Percentiles rank a stretch among this genome's conserved stretches.
Conservation (phyloP, 805 yeast genomes). For the Jamesozyma lodderae region DNA sequence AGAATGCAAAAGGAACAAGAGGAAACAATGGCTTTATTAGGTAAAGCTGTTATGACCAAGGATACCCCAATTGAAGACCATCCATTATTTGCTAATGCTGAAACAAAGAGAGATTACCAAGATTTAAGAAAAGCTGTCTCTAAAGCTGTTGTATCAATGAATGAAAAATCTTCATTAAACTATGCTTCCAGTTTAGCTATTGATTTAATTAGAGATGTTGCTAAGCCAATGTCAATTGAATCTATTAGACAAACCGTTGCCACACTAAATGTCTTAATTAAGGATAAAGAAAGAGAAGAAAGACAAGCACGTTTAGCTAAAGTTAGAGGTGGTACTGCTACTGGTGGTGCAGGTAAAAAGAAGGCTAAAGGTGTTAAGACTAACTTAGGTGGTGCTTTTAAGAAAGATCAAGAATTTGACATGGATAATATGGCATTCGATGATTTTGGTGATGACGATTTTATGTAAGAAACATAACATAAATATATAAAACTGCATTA, state of each 20-base stretch:
- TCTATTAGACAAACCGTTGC: constrained; percentile 77
- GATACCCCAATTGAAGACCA: constrained; percentile 58
- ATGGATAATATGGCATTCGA: constrained; percentile 42
- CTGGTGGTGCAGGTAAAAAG: constrained; percentile 93
- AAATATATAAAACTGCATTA: too few species aligned
- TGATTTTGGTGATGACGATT: constrained; percentile 72
- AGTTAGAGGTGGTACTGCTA: constrained; percentile 69
- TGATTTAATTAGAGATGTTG: constrained; percentile 76
- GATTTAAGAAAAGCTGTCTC: constrained; percentile 65
- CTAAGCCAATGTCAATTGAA: constrained; percentile 74
- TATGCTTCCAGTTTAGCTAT: constrained; percentile 71
- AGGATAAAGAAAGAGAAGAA: constrained; percentile 83
- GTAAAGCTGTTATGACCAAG: constrained; percentile 27
- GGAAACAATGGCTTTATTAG: constrained; percentile 15
- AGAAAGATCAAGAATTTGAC: constrained; percentile 57
- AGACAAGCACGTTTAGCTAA: constrained; percentile 77
- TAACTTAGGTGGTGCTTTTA: constrained; percentile 52
- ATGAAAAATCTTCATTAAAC: constrained; percentile 52
- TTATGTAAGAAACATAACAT: constrained; percentile 44
- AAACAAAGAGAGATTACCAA: constrained; percentile 69
- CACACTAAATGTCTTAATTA: constrained; percentile 70
- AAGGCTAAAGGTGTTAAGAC: constrained; percentile 77
- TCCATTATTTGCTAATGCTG: constrained; percentile 72
- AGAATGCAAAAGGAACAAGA: constrained; percentile 32
- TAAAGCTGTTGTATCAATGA: constrained; percentile 50